These are phyloP conservation scores for Pichia sp. DNA, from an alignment of 1,139 yeast species.

Conservation along the genomic window DNA sequence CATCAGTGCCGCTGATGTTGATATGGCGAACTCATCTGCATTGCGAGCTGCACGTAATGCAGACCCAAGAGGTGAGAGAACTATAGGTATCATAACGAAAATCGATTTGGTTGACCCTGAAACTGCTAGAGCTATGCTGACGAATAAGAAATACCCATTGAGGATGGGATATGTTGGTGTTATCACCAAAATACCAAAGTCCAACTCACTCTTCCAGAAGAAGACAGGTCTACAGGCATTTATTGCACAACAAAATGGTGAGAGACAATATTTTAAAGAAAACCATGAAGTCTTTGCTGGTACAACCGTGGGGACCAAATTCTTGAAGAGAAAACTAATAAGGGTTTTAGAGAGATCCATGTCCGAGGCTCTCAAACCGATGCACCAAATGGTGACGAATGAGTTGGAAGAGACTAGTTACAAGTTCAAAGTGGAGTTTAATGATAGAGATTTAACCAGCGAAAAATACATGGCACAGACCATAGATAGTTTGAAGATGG, in stretches of 20 bases:
- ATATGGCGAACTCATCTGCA: constrained; percentile 93
- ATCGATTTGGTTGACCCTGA: constrained; percentile 81
- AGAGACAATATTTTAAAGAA: constrained; percentile 49
- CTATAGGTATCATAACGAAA: constrained; percentile 93
- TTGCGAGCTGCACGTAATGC: constrained; percentile 86
- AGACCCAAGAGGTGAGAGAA: constrained; percentile 91
- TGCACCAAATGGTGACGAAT: constrained; percentile 76
- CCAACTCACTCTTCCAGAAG: constrained; percentile 29
- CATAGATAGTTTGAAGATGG: constrained; percentile 77
- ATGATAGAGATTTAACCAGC: constrained; percentile 89
- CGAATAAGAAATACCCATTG: constrained; percentile 79
- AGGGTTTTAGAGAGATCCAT: constrained; percentile 82
- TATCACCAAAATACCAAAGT: constrained; percentile 66
- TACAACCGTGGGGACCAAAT: constrained; percentile 71
- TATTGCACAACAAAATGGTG: constrained; percentile 62
- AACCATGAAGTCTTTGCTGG: constrained; percentile 55
- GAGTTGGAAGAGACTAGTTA: constrained; percentile 93
- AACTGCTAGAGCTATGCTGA: constrained; percentile 59
- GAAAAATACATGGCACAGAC: constrained; percentile 91
- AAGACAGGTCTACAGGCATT: constrained; percentile 34
- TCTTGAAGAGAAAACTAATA: constrained; percentile 73
- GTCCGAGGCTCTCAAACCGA: constrained; percentile 85
- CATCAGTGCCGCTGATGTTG: constrained; percentile 96
- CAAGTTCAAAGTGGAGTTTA: constrained; percentile 91
- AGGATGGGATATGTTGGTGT: constrained; percentile 98